phyloP scores from a whole-genome alignment of 73 alveolate genomes.

The Effrenium voratum region DNA sequence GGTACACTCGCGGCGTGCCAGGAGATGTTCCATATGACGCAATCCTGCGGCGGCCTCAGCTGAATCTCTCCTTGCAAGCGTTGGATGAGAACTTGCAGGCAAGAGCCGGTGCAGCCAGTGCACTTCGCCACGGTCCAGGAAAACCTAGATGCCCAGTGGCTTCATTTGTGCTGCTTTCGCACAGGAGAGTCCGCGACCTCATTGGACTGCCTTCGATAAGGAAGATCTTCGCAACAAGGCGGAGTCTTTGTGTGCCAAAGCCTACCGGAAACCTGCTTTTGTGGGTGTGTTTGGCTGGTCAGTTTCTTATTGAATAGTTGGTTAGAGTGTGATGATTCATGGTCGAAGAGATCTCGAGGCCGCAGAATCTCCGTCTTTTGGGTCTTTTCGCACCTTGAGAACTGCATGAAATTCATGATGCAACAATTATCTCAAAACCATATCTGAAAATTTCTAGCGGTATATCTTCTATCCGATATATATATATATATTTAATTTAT shows the following conservation, averaged over 20 bases:
- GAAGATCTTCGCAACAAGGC: no score
- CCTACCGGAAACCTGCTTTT: not conserved
- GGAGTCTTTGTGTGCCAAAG: no score
- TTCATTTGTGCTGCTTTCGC: not conserved
- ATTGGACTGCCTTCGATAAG: slow-evolving; percentile 33
- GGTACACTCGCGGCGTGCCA: not conserved
- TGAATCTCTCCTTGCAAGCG: not conserved
- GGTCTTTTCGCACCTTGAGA: not conserved
- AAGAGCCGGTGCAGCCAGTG: not conserved
- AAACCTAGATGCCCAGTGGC: not conserved
- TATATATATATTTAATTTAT: no score
- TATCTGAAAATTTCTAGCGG: not conserved
- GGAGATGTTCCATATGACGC: slow-evolving; percentile 70
- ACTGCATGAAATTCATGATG: not conserved
- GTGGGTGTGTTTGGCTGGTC: not conserved
- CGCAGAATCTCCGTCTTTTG: not conserved
- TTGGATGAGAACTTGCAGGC: not conserved
- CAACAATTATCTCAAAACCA: not conserved
- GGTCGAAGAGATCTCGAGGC: not conserved
- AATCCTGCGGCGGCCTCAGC: not conserved
- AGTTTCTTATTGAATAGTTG: no score
- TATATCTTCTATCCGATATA: not conserved
- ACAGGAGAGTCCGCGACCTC: slow-evolving; percentile 24
- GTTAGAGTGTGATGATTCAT: no score
- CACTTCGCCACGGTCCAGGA: no score